A percentile compares a stretch with the other conserved stretches of the same genome.
These are phyloP conservation scores for Suillus occidentalis DNA, from an alignment of 768 basidiomycete species.

Conservation along the genomic window DNA sequence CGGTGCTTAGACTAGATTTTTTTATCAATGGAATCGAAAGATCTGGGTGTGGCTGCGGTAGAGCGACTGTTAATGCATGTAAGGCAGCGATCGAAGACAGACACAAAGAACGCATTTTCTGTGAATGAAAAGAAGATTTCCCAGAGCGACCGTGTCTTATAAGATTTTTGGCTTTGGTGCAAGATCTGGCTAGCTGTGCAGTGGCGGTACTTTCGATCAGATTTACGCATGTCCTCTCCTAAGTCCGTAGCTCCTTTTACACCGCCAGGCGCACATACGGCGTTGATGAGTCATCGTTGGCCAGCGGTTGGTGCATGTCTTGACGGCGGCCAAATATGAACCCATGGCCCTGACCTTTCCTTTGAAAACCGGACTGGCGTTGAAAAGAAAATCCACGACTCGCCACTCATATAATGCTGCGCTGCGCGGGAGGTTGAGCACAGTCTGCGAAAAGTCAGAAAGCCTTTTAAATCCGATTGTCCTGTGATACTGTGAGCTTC, in stretches of 20 bases:
- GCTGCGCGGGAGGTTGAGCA: neutral
- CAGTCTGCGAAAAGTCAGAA: neutral
- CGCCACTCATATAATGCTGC: neutral
- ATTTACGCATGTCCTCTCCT: neutral
- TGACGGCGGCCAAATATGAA: neutral
- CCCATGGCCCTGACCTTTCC: neutral
- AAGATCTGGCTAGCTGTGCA: neutral
- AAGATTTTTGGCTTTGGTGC: neutral
- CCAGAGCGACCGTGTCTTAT: neutral
- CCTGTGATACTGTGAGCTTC: neutral
- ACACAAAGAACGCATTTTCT: slow-evolving; percentile 13
- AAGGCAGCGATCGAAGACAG: slow-evolving; percentile 10
- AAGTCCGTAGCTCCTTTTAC: neutral
- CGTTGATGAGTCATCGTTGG: neutral
- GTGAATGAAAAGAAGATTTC: neutral
- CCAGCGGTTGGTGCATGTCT: neutral
- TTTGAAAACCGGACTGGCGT: neutral
- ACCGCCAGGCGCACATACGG: neutral
- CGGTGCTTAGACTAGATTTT: slow-evolving; percentile 6
- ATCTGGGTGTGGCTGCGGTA: slow-evolving; percentile 12
- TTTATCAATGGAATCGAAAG: slow-evolving; percentile 22
- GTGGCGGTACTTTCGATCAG: neutral
- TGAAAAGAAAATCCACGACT: neutral
- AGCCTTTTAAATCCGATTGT: neutral
- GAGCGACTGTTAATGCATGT: slow-evolving; percentile 17